These are phyloP conservation scores for Cenchrus purpureus DNA, from an alignment of 176 grass and related monocot genomes.

Conservation along the genomic window DNA sequence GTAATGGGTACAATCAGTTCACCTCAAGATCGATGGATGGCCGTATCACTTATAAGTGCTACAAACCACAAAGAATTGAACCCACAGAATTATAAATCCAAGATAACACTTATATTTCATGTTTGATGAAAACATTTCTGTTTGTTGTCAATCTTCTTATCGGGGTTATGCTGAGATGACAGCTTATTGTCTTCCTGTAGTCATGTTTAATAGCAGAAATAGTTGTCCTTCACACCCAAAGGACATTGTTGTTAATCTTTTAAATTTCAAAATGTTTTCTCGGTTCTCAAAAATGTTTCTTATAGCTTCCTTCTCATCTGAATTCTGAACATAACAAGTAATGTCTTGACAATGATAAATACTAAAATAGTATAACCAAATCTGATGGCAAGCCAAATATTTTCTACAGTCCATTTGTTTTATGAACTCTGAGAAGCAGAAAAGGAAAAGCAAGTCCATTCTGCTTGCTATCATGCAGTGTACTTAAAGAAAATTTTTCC, in stretches of 20 bases:
- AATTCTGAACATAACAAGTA: constrained; percentile 34
- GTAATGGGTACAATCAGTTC: background rate
- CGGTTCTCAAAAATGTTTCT: constrained; percentile 47
- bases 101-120: constrained; percentile 1
- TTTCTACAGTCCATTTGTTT: constrained; percentile 5
- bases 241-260: constrained; percentile 55
- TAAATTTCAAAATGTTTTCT: constrained; percentile 58
- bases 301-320: constrained; percentile 53
- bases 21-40: background rate
- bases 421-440: background rate
- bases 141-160: constrained; percentile 55
- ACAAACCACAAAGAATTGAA: background rate
- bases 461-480: background rate
- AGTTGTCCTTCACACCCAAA: constrained; percentile 50
- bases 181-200: constrained; percentile 63
- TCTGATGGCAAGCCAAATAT: background rate
- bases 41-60: background rate
- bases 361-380: constrained; percentile 9
- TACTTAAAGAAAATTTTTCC: background rate
- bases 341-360: background rate
- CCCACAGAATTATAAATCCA: constrained; percentile 1
- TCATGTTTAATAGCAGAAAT: constrained; percentile 50
- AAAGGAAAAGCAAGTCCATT: background rate
- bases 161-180: constrained; percentile 54
- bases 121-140: constrained; percentile 52